A percentile compares a stretch with the other conserved stretches of the same genome.
These are phyloP conservation scores for Ogataea dorogensis DNA, from an alignment of 805 yeast genomes.

Conservation along the genomic window DNA sequence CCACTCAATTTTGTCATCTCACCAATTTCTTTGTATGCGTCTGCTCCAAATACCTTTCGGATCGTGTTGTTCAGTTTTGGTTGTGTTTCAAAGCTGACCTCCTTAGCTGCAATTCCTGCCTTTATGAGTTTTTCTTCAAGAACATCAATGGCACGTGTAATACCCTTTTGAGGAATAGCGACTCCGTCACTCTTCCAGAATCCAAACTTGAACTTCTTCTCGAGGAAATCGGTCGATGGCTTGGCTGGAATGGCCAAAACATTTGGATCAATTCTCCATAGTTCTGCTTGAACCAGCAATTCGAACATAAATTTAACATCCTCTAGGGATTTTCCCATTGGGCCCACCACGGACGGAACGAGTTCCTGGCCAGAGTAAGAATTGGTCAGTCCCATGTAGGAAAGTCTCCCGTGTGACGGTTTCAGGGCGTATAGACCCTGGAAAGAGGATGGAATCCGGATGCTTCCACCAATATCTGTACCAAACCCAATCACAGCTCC, in stretches of 20 bases:
- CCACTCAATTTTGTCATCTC: slow-evolving; percentile 22
- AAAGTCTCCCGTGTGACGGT: slow-evolving; percentile 36
- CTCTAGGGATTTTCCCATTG: slow-evolving; percentile 30
- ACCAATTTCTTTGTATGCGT: slow-evolving; percentile 36
- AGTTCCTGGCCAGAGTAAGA: slow-evolving; percentile 34
- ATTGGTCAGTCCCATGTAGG: slow-evolving; percentile 30
- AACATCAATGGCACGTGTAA: background rate
- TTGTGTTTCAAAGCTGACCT: slow-evolving; percentile 45
- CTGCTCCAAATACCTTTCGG: slow-evolving; percentile 42
- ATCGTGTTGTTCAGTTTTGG: slow-evolving; percentile 22
- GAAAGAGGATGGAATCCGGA: slow-evolving; percentile 34
- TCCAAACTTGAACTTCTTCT: slow-evolving; percentile 42
- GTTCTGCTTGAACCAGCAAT: slow-evolving; percentile 38
- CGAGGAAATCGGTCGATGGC: slow-evolving; percentile 3
- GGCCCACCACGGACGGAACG: slow-evolving; percentile 36
- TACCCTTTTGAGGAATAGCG: slow-evolving; percentile 42
- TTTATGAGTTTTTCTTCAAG: background rate
- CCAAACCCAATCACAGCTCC: slow-evolving; percentile 39
- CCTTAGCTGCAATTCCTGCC: slow-evolving; percentile 52
- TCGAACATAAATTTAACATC: slow-evolving; percentile 38
- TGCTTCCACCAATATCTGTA: slow-evolving; percentile 40
- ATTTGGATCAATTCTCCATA: slow-evolving; percentile 51
- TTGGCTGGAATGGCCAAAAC: slow-evolving; percentile 51
- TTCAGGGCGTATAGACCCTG: slow-evolving; percentile 36
- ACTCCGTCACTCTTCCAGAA: slow-evolving; percentile 43